These are phyloP conservation scores for Emmonsiellopsis sp. DNA, from an alignment of 2,329 filamentous ascomycete genomes.

Conservation along the genomic window DNA sequence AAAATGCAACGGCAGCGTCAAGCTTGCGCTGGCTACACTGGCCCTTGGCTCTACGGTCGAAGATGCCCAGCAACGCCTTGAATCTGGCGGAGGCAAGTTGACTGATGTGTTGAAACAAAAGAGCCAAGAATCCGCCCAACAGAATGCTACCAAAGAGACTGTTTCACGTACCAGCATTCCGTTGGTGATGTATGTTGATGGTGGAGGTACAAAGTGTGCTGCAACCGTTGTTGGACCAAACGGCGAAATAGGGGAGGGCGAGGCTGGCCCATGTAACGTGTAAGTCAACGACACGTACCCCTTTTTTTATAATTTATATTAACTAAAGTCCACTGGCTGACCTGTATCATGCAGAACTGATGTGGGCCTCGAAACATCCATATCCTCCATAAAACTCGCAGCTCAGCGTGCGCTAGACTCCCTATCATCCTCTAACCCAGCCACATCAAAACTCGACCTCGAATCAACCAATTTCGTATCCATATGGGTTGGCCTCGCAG, in stretches of 20 bases:
- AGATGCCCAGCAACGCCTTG: constrained; percentile 15
- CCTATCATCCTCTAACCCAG: background rate
- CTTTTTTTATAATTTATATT: too few species aligned
- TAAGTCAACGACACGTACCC: constrained; percentile 14
- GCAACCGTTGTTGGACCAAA: constrained; percentile 24
- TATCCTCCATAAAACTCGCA: constrained; percentile 17
- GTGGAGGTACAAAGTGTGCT: constrained; percentile 36
- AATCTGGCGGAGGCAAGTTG: constrained; percentile 19
- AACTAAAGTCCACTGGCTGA: too few species aligned
- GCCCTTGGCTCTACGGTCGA: constrained; percentile 18
- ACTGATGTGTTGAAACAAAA: constrained; percentile 13
- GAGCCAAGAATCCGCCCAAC: background rate
- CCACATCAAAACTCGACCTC: background rate
- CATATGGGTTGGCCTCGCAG: constrained; percentile 34
- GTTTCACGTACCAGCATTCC: constrained; percentile 4
- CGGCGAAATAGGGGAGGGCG: constrained; percentile 21
- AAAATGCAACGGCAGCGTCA: constrained; percentile 24
- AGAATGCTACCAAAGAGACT: background rate
- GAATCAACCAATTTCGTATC: constrained; percentile 16
- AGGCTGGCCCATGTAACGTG: constrained; percentile 33
- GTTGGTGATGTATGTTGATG: constrained; percentile 33
- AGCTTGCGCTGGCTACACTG: constrained; percentile 24
- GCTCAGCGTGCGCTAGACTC: constrained; percentile 18
- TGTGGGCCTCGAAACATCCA: constrained; percentile 17
- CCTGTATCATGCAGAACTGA: constrained; percentile 10